A percentile compares a stretch with the other conserved stretches of the same genome.
phyloP scores from a whole-genome alignment of 495 filamentous ascomycete species.

The Neurospora sp. region DNA sequence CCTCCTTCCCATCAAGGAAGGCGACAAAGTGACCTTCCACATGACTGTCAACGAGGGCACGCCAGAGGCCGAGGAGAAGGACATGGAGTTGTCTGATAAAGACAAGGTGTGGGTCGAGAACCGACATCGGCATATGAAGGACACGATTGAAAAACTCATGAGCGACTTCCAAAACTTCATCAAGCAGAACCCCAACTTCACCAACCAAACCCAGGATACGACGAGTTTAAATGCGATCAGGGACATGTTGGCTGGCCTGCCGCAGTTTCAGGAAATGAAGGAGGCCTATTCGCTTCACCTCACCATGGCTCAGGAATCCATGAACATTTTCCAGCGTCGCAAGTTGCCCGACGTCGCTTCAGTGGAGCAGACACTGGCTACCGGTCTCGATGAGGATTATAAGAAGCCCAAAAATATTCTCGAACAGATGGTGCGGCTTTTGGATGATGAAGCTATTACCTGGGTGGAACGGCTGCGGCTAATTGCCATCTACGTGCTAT shows the following conservation, averaged over 20 bases:
- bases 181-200: slow-evolving; percentile 88
- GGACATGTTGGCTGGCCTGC: slow-evolving; percentile 90
- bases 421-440: slow-evolving; percentile 71
- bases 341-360: slow-evolving; percentile 82
- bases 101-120: slow-evolving; percentile 92
- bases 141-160: slow-evolving; percentile 88
- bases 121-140: slow-evolving; percentile 93
- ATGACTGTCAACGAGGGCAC: slow-evolving; percentile 64
- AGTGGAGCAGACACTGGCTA: slow-evolving; percentile 76
- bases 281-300: slow-evolving; percentile 91
- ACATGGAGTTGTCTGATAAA: slow-evolving; percentile 80
- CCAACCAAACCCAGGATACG: slow-evolving; percentile 54
- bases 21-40: slow-evolving; percentile 78
- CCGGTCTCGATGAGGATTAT: slow-evolving; percentile 86
- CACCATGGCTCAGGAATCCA: slow-evolving; percentile 96
- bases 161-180: slow-evolving; percentile 87
- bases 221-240: slow-evolving; percentile 84
- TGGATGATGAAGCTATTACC: slow-evolving; percentile 68
- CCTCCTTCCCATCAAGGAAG: slow-evolving; percentile 75
- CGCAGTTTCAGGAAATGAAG: slow-evolving; percentile 90
- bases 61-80: slow-evolving; percentile 62
- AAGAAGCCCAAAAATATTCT: slow-evolving; percentile 83
- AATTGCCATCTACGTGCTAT: slow-evolving; percentile 75
- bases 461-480: slow-evolving; percentile 72
- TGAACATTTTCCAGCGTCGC: slow-evolving; percentile 76